Conservation (phyloP, 2,329 filamentous ascomycete genomes). For the Knufia petricola region DNA sequence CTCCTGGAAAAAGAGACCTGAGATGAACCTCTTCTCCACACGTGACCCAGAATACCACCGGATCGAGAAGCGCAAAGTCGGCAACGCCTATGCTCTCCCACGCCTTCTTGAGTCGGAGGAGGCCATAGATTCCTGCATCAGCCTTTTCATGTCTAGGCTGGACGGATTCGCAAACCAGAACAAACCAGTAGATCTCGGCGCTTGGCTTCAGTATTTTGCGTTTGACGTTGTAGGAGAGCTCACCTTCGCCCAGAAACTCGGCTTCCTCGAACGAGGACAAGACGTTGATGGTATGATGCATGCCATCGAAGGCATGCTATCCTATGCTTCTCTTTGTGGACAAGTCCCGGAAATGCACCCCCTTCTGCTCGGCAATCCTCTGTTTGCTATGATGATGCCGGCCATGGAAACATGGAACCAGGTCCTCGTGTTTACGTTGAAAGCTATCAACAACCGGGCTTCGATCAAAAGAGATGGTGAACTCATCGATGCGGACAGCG, state of each 20-base stretch:
- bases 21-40: slow-evolving; percentile 67
- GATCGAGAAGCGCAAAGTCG: slow-evolving; percentile 18
- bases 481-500: slow-evolving; percentile 19
- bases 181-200: slow-evolving; percentile 24
- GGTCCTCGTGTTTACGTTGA: slow-evolving; percentile 27
- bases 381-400: slow-evolving; percentile 26
- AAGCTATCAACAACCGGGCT: slow-evolving; percentile 25
- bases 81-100: slow-evolving; percentile 20
- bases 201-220: slow-evolving; percentile 44
- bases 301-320: slow-evolving; percentile 25
- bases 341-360: slow-evolving; percentile 25
- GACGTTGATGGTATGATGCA: slow-evolving; percentile 32
- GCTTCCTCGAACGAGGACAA: slow-evolving; percentile 33
- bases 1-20: slow-evolving; percentile 48
- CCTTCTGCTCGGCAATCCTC: slow-evolving; percentile 25
- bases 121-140: slow-evolving; percentile 30
- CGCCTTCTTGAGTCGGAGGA: slow-evolving; percentile 24
- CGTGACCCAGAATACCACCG: slow-evolving; percentile 63
- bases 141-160: slow-evolving; percentile 51
- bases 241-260: slow-evolving; percentile 34
- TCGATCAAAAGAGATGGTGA: slow-evolving; percentile 24
- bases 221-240: slow-evolving; percentile 36
- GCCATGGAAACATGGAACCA: slow-evolving; percentile 30
- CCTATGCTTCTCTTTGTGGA: slow-evolving; percentile 24
- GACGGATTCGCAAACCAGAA: slow-evolving; percentile 29